Base-by-base conservation (phyloP, 2,329 filamentous ascomycete genomes). In the Aspergillus sp. region DNA sequence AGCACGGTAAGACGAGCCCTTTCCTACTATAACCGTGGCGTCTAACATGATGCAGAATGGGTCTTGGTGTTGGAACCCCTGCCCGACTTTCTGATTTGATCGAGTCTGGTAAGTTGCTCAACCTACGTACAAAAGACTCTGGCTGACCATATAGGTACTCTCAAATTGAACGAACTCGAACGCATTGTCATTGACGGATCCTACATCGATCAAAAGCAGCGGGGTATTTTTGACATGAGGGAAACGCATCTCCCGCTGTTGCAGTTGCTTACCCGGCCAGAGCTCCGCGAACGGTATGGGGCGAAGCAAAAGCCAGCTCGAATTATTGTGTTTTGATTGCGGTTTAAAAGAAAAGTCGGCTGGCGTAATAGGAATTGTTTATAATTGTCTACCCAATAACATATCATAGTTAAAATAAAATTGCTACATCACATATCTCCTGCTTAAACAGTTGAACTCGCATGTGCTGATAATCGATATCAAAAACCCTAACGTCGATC, bases 191-290 rank as follows among this genome's bases (percentile, higher is more conserved):
- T 97, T 29, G 93, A 98, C 68, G 89, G 88, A 10, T 95, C 90
- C 6, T 85, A 95, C 61, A 87, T 96, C 52, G 91, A 98, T 67
- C 82, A 87, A 67, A 98, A 98, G 77, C 95, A 95, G 74, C 78
- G 90, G 37, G 89, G 90, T 0, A 81, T 98, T 51, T 81, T 95
- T 65, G 93, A 97, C 61, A 96, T 97, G 88, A 89, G 87, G 66
- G 93, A 98, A 48, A 88, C 88, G 0, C 85, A 90, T 71, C 76
- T 90, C 58, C 88, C 89, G 6, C 76, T 97, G 38, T 79, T 88
- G 37, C 78, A 81, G 48, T 81, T 95, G 61, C 71, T 98, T 40
- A 78, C 83, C 30, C 76, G 82, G 43, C 71, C 79, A 11, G 83
- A 88, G 57, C 77, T 96, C 54, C 85, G 82, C 64, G 81, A 82